These are phyloP conservation scores for Ampelocalamus luodianensis DNA, from an alignment of 176 grass and related monocot genomes.

Conservation along the genomic window DNA sequence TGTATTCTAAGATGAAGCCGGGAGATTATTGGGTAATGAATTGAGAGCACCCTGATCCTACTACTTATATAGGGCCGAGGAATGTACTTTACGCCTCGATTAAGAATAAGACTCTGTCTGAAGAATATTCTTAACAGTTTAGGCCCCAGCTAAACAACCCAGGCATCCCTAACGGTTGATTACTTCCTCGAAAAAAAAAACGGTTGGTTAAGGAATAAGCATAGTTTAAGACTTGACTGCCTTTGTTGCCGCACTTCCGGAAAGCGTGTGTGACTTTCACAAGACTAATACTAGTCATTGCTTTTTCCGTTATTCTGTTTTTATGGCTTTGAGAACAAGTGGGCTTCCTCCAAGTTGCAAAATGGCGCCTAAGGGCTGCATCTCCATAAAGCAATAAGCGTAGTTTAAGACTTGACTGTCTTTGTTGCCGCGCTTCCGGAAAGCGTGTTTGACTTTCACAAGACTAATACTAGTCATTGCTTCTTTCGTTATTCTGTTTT, in stretches of 20 bases:
- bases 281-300: neutral
- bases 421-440: slow-evolving; percentile 1
- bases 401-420: slow-evolving; percentile 18
- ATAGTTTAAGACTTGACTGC: slow-evolving; percentile 23
- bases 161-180: neutral
- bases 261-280: slow-evolving; percentile 27
- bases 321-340: too few relatives aligned
- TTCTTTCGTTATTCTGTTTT: neutral
- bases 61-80: slow-evolving; percentile 26
- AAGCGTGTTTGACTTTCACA: slow-evolving; percentile 18
- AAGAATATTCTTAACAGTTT: slow-evolving; percentile 25
- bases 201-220: neutral
- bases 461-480: neutral
- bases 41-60: neutral
- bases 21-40: slow-evolving; percentile 8
- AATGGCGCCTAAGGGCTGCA: too few relatives aligned
- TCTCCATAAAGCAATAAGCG: neutral
- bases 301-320: neutral
- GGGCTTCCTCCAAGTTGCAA: too few relatives aligned
- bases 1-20: neutral
- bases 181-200: neutral
- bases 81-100: neutral
- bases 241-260: neutral
- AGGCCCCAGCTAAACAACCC: neutral
- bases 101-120: neutral